Conservation (phyloP, 208 protist species). For the Acanthamoeba quina region DNA sequence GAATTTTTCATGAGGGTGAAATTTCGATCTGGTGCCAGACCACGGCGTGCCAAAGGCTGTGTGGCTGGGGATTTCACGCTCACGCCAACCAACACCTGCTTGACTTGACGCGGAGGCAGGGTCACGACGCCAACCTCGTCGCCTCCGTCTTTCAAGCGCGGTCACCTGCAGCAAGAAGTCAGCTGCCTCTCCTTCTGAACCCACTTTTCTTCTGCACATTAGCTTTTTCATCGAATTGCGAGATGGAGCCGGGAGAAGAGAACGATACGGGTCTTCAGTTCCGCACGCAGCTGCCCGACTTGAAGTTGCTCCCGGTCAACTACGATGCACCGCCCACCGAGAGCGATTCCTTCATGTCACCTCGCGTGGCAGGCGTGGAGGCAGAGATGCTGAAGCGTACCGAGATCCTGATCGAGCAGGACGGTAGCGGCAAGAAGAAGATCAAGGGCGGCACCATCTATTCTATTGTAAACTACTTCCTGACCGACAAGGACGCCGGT, state of each 20-base stretch:
- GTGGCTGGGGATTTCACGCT: too few species aligned
- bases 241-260: conserved; percentile 11
- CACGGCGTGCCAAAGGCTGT: too few species aligned
- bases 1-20: too few species aligned
- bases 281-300: conserved; percentile 6
- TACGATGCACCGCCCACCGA: conserved; percentile 16
- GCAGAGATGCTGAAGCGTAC: background rate
- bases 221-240: too few species aligned
- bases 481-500: conserved; percentile 4
- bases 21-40: too few species aligned
- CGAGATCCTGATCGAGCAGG: conserved; percentile 19
- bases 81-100: too few species aligned
- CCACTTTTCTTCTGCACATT: too few species aligned
- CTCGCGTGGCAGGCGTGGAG: background rate
- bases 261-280: conserved; percentile 36
- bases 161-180: too few species aligned
- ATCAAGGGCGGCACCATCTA: conserved; percentile 56
- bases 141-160: too few species aligned
- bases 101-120: too few species aligned
- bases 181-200: too few species aligned
- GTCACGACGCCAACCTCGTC: too few species aligned
- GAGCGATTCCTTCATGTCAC: background rate
- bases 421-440: background rate
- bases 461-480: conserved; percentile 51
- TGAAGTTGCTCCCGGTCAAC: conserved; percentile 59